Conservation (phyloP, 176 grass and related monocot species). For the Oryza nivara region DNA sequence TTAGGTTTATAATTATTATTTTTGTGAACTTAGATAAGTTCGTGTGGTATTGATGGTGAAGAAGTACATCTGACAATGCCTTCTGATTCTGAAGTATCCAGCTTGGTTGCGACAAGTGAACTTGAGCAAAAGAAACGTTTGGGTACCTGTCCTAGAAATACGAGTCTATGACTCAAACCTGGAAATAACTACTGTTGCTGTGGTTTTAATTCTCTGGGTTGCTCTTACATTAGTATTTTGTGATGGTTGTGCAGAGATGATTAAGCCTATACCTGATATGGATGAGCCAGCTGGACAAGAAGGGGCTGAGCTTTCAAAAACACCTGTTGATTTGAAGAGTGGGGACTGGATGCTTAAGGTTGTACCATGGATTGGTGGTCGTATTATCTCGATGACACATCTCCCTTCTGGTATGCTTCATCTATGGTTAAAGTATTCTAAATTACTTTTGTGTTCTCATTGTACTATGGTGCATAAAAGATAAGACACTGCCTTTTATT, state of each 20-base stretch:
- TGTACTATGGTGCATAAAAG: slow-evolving; percentile 11
- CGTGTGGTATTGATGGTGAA: slow-evolving; percentile 72
- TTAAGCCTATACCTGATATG: slow-evolving; percentile 66
- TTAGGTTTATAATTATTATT: slow-evolving; percentile 5
- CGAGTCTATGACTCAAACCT: neutral
- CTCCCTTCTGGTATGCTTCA: slow-evolving; percentile 75
- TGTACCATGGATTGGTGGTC: slow-evolving; percentile 93
- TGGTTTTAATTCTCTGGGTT: slow-evolving; percentile 7
- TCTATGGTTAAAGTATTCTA: slow-evolving; percentile 13
- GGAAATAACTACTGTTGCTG: neutral
- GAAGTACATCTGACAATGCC: slow-evolving; percentile 71
- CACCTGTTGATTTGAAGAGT: slow-evolving; percentile 84
- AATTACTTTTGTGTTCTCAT: slow-evolving; percentile 8
- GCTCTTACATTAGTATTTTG: slow-evolving; percentile 1
- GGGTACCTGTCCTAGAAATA: slow-evolving; percentile 45
- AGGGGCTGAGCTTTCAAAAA: slow-evolving; percentile 78
- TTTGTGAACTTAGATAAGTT: slow-evolving; percentile 61
- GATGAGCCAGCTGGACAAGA: slow-evolving; percentile 58
- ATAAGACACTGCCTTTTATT: slow-evolving; percentile 16
- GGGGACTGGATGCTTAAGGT: slow-evolving; percentile 84
- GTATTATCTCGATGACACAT: slow-evolving; percentile 90
- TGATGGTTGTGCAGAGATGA: slow-evolving; percentile 59
- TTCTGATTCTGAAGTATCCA: slow-evolving; percentile 59
- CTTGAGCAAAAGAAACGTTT: slow-evolving; percentile 59
- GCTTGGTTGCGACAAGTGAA: slow-evolving; percentile 65